Base-by-base conservation (phyloP, 2,329 filamentous ascomycete species). In the Alternaria tenuissima region DNA sequence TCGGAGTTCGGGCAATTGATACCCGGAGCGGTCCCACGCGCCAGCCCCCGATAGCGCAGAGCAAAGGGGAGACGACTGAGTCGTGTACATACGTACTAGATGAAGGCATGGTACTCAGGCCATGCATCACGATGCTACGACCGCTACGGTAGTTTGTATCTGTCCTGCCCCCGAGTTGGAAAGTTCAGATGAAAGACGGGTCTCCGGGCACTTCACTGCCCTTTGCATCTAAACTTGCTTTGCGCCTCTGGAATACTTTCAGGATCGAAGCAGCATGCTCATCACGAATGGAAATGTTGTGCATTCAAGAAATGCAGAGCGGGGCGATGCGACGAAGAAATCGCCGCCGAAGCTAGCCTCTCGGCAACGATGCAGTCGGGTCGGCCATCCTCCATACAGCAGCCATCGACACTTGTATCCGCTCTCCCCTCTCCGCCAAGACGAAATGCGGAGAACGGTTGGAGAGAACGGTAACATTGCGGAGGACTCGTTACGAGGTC, bases 361-460 rank as follows among this genome's bases (percentile, higher is more conserved):
- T 48, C 30, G 46, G 46, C 46, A 36, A 48, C 7, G 14, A 32
- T 11, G 11, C 18, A 48, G 46, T 48, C 18, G 30, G 30, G 46
- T 22, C 46, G 30, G 28, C 46, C 46, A 48, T 48, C 30, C 46
- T 48, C 5, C 18, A 34, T 48, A 16, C 18, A 48, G 46, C 18
- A 48, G 5, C 30, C 46, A 48, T 48, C 46, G 30, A 30, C 39
- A 20, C 30, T 57, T 30, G 38, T 46, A 49, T 52, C 55, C 47
- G 48, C 55, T 51, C 18, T 52, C 61, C 61, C 63, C 63, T 66
- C 61, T 44, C 55, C 28, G 59, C 65, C 66, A 64, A 64, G 63
- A 36, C 52, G 58, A 51, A 30, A 47, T 59, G 65, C 55, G 63
- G 65, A 65, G 61, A 58, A 57, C 56, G 63, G 59, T 62, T 61